Evolutionary conservation across 257 asterid species (phyloP).

Genomic region (Solanum chmielewskii): DNA sequence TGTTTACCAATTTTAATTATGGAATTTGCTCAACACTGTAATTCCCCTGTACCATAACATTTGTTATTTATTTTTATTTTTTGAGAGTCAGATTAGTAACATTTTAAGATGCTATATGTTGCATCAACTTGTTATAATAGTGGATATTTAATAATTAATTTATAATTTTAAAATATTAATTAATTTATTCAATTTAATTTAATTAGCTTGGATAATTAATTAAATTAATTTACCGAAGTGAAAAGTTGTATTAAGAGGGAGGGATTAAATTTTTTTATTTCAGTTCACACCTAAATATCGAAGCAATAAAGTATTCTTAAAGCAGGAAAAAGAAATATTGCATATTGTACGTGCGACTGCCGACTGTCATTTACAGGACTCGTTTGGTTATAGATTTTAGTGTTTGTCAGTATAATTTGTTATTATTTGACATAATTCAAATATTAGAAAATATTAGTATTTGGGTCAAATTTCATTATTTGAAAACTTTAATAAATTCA

Average conservation of each 20-base stretch:
- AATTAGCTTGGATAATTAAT: too few species aligned
- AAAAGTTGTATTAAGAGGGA: background rate
- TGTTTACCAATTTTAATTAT: background rate
- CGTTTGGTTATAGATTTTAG: too few species aligned
- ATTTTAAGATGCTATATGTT: background rate
- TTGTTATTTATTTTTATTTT: background rate
- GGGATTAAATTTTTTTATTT: background rate
- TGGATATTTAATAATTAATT: too few species aligned
- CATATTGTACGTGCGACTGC: background rate
- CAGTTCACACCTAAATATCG: background rate
- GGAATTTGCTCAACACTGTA: background rate
- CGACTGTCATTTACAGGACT: too few species aligned
- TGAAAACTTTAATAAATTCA: too few species aligned
- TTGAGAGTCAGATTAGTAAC: background rate
- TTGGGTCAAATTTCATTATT: too few species aligned
- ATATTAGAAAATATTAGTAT: too few species aligned
- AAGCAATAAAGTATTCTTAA: background rate
- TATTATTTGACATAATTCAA: too few species aligned
- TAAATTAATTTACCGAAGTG: too few species aligned
- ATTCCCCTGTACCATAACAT: background rate
- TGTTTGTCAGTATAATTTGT: rapidly evolving
- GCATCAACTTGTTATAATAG: too few species aligned
- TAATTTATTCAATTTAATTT: too few species aligned
- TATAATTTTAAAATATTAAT: too few species aligned
- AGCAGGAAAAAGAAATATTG: background rate